These are phyloP conservation scores for Saccharomycopsis fibuligera DNA, from an alignment of 805 yeast species.

Conservation along the genomic window DNA sequence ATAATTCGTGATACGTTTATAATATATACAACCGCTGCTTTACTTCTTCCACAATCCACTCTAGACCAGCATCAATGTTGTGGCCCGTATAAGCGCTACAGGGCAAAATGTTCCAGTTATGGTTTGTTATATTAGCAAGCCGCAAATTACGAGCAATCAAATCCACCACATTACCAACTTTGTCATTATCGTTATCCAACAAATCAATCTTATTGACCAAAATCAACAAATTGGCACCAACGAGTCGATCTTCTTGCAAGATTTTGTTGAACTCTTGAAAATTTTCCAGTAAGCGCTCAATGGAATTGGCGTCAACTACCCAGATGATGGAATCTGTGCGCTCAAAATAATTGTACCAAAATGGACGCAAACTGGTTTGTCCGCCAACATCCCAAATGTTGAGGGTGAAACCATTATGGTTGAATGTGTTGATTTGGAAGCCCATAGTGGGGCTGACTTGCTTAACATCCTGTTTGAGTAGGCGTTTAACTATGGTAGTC, in stretches of 20 bases:
- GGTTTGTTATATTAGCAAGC: conserved; percentile 31
- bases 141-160: conserved; percentile 24
- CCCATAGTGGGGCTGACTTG: conserved; percentile 87
- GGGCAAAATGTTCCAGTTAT: conserved; percentile 36
- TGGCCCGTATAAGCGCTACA: conserved; percentile 45
- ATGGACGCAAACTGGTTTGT: conserved; percentile 71
- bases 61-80: conserved; percentile 34
- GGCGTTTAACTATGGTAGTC: conserved; percentile 66
- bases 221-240: conserved; percentile 61
- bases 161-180: conserved; percentile 8
- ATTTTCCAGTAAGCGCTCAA: conserved; percentile 60
- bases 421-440: conserved; percentile 65
- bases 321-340: conserved; percentile 72
- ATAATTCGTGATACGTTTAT: too few species aligned
- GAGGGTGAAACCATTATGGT: conserved; percentile 37
- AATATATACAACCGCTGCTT: conserved; percentile 33
- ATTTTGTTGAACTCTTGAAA: conserved; percentile 56
- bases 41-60: conserved; percentile 39
- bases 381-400: conserved; percentile 93
- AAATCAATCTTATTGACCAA: conserved; percentile 73
- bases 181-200: conserved; percentile 27
- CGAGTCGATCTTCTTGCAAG: conserved; percentile 59
- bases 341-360: conserved; percentile 93
- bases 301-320: conserved; percentile 70
- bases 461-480: conserved; percentile 44